Evolutionary conservation across 805 yeast genomes (phyloP).

Genomic region (Spathaspora girioi): DNA sequence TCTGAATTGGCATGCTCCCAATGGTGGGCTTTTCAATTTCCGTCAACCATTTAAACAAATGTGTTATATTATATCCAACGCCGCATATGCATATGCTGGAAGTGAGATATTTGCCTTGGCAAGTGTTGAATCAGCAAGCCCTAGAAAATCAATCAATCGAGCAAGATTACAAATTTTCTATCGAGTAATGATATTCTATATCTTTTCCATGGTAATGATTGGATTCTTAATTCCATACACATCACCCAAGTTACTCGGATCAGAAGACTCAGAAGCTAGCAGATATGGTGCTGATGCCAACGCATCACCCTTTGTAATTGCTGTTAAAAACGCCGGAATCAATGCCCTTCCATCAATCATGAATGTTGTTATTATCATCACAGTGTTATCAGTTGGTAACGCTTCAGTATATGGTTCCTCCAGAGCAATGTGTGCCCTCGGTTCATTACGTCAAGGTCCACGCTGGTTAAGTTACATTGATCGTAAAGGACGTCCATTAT

Average conservation of each 20-base stretch:
- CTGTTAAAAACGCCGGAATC: conserved; percentile 28
- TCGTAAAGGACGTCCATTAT: conserved; percentile 28
- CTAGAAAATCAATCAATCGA: conserved; percentile 56
- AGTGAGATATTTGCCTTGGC: conserved; percentile 64
- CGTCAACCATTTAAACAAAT: conserved; percentile 54
- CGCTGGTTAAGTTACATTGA: conserved; percentile 24
- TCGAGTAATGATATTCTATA: conserved; percentile 58
- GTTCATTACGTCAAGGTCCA: conserved; percentile 29
- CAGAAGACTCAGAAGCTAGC: conserved; percentile 7
- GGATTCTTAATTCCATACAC: conserved; percentile 50
- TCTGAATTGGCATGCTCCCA: conserved; percentile 52
- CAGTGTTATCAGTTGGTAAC: conserved; percentile 33
- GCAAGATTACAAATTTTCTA: conserved; percentile 66
- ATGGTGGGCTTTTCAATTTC: conserved; percentile 44
- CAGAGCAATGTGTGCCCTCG: conserved; percentile 28
- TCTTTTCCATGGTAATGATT: conserved; percentile 49
- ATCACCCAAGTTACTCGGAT: conserved; percentile 16
- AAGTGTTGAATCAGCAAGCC: conserved; percentile 63
- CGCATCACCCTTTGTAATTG: conserved; percentile 38
- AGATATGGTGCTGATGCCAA: conserved; percentile 9
- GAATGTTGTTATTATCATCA: conserved; percentile 30
- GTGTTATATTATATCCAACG: conserved; percentile 55
- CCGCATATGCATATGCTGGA: conserved; percentile 66
- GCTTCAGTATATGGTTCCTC: conserved; percentile 34
- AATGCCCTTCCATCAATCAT: conserved; percentile 29